phyloP scores from a whole-genome alignment of 2,329 filamentous ascomycete species.

The Colletotrichum acutatum region DNA sequence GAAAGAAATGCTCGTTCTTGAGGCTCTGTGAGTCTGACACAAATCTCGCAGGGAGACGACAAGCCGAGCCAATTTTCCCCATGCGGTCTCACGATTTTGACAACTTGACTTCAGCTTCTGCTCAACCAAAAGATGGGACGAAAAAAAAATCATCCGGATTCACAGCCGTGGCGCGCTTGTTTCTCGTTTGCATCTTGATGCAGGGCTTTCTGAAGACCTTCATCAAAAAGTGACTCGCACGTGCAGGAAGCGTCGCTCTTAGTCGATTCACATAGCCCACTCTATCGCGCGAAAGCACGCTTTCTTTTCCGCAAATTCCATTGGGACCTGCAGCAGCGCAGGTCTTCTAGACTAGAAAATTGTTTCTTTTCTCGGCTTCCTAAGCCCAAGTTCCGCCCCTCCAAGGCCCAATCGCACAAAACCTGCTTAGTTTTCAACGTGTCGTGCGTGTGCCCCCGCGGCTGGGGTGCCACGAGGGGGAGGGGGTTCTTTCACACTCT shows the following conservation, averaged over 20 bases:
- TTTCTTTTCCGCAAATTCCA: conserved; percentile 25
- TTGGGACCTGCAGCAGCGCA: neutral
- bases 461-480: neutral
- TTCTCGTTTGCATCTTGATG: conserved; percentile 2
- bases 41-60: neutral
- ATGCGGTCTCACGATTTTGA: neutral
- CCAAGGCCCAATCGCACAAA: neutral
- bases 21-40: no score
- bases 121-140: neutral
- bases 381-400: neutral
- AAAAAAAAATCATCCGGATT: neutral
- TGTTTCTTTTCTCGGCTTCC: conserved; percentile 7
- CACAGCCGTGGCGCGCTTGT: neutral
- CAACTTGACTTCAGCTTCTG: neutral
- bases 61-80: neutral
- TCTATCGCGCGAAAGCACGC: neutral
- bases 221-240: conserved; percentile 29
- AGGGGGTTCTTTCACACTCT: neutral
- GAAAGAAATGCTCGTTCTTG: neutral
- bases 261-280: neutral
- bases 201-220: conserved; percentile 32
- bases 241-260: neutral
- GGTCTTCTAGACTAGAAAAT: conserved; percentile 2
- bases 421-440: neutral
- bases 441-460: neutral